A percentile compares a stretch with the other conserved stretches of the same genome.
These are phyloP conservation scores for Heracleum sosnowskyi DNA, from an alignment of 129 eudicot species.

Conservation along the genomic window DNA sequence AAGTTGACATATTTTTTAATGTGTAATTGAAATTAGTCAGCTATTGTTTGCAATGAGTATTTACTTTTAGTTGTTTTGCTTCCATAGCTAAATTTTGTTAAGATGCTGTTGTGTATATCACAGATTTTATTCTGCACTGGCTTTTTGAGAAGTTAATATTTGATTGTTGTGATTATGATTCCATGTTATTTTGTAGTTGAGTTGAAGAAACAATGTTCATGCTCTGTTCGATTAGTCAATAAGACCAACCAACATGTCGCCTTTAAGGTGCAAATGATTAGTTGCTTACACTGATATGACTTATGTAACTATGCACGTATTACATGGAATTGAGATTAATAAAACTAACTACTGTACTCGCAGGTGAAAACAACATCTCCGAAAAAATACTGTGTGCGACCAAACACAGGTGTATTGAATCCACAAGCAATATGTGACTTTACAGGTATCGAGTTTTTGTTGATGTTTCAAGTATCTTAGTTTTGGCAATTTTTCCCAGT, in stretches of 20 bases:
- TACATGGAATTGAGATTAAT: not conserved
- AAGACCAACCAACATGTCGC: conserved; percentile 51
- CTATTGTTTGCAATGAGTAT: not conserved
- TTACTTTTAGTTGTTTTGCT: not conserved
- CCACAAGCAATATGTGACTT: conserved; percentile 27
- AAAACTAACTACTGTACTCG: not conserved
- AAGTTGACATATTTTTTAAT: conserved; percentile 7
- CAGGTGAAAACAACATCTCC: conserved; percentile 43
- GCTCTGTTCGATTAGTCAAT: conserved; percentile 45
- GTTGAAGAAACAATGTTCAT: conserved; percentile 47
- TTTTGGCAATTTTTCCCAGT: not conserved
- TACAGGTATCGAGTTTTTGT: conserved; percentile 11
- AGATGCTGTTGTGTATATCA: not conserved
- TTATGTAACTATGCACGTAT: conserved; percentile 6
- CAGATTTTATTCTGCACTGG: not conserved
- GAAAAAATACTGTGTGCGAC: conserved; percentile 35
- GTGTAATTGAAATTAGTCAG: too few relatives aligned
- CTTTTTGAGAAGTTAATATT: not conserved
- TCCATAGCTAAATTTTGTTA: not conserved
- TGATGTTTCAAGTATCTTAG: not conserved
- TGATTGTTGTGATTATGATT: conserved; percentile 13
- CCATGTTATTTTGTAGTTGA: conserved; percentile 36
- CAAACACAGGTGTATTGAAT: conserved; percentile 24
- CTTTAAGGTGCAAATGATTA: conserved; percentile 27
- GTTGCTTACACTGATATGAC: not conserved